Evolutionary conservation across 2,329 filamentous ascomycete genomes (phyloP).

Genomic region (Plectosphaerella plurivora): DNA sequence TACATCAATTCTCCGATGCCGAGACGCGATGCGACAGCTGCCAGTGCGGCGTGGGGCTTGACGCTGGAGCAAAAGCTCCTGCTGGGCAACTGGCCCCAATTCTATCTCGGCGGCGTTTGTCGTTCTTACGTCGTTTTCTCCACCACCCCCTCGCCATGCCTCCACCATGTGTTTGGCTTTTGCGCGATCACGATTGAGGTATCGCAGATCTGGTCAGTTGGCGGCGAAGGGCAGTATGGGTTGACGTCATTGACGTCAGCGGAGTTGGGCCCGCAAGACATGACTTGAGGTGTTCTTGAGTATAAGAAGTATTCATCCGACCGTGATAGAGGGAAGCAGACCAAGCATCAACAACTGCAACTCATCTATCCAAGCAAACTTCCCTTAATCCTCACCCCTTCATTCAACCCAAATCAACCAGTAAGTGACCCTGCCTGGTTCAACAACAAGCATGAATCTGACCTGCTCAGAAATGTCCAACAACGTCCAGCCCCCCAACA

Average conservation of each 20-base stretch:
- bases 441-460: not conserved
- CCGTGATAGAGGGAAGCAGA: not conserved
- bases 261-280: not conserved
- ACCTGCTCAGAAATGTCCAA: conserved; percentile 2
- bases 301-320: too few relatives aligned
- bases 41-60: too few relatives aligned
- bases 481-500: conserved; percentile 43
- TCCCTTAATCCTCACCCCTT: not conserved
- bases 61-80: too few relatives aligned
- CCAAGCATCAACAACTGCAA: not conserved
- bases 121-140: too few relatives aligned
- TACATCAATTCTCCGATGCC: too few relatives aligned
- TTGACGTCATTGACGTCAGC: conserved; percentile 15
- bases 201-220: not conserved
- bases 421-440: not conserved
- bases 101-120: too few relatives aligned
- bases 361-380: not conserved
- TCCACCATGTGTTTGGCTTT: not conserved
- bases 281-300: conserved; percentile 2
- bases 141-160: conserved; percentile 3
- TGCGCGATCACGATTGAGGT: too few relatives aligned
- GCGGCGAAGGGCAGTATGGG: not conserved
- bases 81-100: too few relatives aligned
- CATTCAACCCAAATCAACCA: not conserved
- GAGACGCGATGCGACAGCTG: too few relatives aligned